Base-by-base conservation (phyloP, 2,329 filamentous ascomycete genomes). In the Pseudogymnoascus sp. region DNA sequence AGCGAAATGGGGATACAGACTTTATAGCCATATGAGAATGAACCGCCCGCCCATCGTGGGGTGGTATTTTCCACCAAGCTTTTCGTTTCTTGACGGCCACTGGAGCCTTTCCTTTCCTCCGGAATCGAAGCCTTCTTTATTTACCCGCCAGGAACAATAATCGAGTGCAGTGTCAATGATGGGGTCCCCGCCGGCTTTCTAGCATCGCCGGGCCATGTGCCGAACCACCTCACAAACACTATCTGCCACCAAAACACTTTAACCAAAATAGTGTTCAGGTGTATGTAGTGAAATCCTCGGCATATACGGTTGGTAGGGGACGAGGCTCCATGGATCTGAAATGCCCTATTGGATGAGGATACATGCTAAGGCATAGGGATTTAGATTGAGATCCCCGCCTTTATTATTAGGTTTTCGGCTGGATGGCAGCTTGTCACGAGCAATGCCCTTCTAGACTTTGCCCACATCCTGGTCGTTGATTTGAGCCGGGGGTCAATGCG, bases 21-120 rank as follows among this genome's bases (percentile, higher is more conserved):
- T 55, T 55, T 55, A 55, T 55, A 55, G 48, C 48, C 48, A 55
- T 55, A 18, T 55, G 48, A 55, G 29, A 55, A 55, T 18, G 48
- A 35, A 35, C 29, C n/a, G 29, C 29, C 48, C 48, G 12, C 29
- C 48, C 29, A 21, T 35, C 15, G 10, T 33, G 48, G 18, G 29
- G 15, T 55, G 27, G 29, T 33, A 55, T 35, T 55, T 9, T 2
- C 48, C 9, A 55, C 45, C 48, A 33, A 33, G 29, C 29, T 55
- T 35, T 55, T 55, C n/a, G 13, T 35, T n/a, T 33, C n/a, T 33
- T 21, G 29, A 21, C 35, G 48, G 21, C 48, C 15, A 13, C 13
- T 55, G 1, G 48, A 55, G 29, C 9, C 48, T 55, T 33, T 55
- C 48, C 48, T 33, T 55, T 55, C 29, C 48, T n/a, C 48, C 48